Evolutionary conservation across 2,329 filamentous ascomycete genomes (phyloP), one percentile per base, ranked within the genome.

Genomic region (Fusarium oligoseptatum): DNA sequence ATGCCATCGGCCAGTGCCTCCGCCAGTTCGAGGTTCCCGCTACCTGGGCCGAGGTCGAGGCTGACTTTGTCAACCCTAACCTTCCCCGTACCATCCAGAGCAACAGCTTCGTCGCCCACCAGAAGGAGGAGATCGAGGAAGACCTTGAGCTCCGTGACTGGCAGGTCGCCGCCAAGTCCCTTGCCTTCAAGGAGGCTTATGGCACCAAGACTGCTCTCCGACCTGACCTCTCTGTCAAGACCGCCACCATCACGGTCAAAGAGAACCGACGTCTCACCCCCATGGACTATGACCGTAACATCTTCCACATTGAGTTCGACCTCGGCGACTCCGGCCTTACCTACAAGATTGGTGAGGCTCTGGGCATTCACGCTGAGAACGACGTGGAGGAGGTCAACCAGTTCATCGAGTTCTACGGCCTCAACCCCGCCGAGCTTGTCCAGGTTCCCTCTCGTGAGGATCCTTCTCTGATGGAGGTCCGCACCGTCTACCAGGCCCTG

Each of bases 271-370:
- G 97, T 74, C 90, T 99, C 65, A 99, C 97, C 0, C 97, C 97
- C 4, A 80, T 85, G 27, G 93, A 92, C 36, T 99, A 99, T 82
- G 95, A 98, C 84, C 95, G 97, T 78, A 98, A 99, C 88, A 98
- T 99, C 84, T 99, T 99, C 92, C 97, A 99, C 86, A 98, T 99
- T 73, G 97, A 99, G 85, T 99, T 99, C 80, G 97, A 98, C 81
- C 91, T 99, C 27, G 96, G 96, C 70, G 85, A 92, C 79, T 97
- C 96, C 37, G 96, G 95, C 43, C 91, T 99, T 74, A 98, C 91
- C 48, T 99, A 99, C 86, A 94, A 97, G 82, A 98, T 99, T 79
- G 97, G 97, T 67, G 97, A 99, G 86, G 97, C 97, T 56, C 92
- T 99, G 20, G 97, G 97, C 75, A 95, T 99, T 73, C 97, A 99